phyloP scores from a whole-genome alignment of 257 asterid genomes.

The Capsicum rhomboideum region DNA sequence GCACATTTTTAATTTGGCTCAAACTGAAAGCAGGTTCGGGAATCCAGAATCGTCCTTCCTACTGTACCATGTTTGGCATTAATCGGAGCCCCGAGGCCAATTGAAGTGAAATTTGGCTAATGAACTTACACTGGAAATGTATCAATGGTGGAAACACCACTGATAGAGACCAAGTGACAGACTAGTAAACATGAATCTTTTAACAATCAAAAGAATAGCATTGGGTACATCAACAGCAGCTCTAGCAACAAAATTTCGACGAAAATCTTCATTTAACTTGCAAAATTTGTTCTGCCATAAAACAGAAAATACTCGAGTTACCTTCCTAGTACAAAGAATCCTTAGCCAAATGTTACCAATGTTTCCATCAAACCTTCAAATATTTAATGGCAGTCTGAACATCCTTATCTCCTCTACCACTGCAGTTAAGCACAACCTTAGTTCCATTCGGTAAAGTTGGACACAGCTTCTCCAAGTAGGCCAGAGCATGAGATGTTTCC shows the following conservation, averaged over 20 bases:
- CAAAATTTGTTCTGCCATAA: not conserved
- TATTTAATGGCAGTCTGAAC: constrained; percentile 71
- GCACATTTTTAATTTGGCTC: not conserved
- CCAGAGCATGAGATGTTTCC: constrained; percentile 94
- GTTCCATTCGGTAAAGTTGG: constrained; percentile 67
- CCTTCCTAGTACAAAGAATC: not conserved
- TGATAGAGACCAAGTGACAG: not conserved
- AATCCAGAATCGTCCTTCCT: no score
- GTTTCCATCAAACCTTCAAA: constrained; percentile 31
- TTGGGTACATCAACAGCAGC: not conserved
- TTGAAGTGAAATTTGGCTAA: not conserved
- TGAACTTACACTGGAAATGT: not conserved
- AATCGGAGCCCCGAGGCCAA: not conserved
- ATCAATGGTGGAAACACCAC: not conserved
- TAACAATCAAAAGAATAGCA: not conserved
- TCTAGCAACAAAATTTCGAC: not conserved
- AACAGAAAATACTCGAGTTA: not conserved
- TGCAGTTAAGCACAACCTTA: constrained; percentile 82
- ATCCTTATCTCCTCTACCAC: constrained; percentile 97
- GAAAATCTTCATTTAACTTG: not conserved
- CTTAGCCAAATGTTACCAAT: not conserved
- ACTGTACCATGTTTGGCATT: not conserved
- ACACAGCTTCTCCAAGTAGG: constrained; percentile 79
- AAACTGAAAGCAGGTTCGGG: not conserved
- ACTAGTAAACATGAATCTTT: not conserved